phyloP scores from a whole-genome alignment of 148 eudicot genomes.

The Cornus florida region DNA sequence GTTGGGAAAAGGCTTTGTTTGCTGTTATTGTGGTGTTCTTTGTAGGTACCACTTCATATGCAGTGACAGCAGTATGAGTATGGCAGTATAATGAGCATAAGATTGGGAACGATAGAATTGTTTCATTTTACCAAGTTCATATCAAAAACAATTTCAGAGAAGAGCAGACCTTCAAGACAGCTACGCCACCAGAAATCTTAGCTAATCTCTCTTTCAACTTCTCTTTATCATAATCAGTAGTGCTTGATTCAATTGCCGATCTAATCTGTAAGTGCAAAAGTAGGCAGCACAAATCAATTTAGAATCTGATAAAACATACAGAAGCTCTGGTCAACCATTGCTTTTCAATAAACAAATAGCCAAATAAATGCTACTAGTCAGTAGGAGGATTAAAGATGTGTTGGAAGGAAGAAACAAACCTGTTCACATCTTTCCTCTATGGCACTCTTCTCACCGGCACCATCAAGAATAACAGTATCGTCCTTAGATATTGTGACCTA shows the following conservation, averaged over 20 bases:
- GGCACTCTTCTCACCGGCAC: conserved; percentile 79
- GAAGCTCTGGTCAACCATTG: background rate
- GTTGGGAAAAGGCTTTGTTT: background rate
- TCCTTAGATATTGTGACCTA: conserved; percentile 90
- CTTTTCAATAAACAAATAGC: background rate
- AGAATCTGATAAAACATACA: background rate
- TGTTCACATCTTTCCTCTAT: conserved; percentile 97
- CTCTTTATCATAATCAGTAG: conserved; percentile 87
- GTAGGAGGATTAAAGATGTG: background rate
- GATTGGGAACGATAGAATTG: background rate
- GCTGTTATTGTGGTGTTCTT: no score
- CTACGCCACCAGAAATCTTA: conserved; percentile 94
- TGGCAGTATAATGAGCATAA: background rate
- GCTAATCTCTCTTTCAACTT: conserved; percentile 91
- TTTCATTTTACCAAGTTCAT: background rate
- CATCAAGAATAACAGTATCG: conserved; percentile 91
- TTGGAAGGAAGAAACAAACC: conserved; percentile 29
- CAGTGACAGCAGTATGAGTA: no score
- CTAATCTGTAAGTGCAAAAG: conserved; percentile 49
- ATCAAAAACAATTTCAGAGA: background rate
- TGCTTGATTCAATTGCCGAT: conserved; percentile 60
- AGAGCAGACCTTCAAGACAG: conserved; percentile 70
- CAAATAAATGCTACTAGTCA: background rate
- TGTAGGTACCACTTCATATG: no score
- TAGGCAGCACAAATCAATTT: background rate